A percentile compares a stretch with the other conserved stretches of the same genome.
Conservation (phyloP, 2,329 filamentous ascomycete genomes). For the Monilinia laxa region DNA sequence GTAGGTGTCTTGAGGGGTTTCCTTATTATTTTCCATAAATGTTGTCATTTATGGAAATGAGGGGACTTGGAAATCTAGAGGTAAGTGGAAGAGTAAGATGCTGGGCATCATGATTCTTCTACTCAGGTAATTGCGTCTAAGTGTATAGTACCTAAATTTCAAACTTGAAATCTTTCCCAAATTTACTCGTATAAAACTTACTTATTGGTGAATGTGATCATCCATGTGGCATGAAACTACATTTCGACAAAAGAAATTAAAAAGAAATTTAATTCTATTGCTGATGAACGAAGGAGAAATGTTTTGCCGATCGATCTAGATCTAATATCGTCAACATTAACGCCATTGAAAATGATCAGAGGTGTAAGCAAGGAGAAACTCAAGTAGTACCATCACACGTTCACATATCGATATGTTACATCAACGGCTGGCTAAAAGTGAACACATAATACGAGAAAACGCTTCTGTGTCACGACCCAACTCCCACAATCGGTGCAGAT, state of each 20-base stretch:
- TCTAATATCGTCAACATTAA: background rate
- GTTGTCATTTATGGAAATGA: background rate
- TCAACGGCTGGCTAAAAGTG: background rate
- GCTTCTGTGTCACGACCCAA: background rate
- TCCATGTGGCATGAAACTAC: background rate
- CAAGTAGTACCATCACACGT: background rate
- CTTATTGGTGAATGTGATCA: background rate
- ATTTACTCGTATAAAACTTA: background rate
- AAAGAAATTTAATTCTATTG: background rate
- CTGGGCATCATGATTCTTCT: background rate
- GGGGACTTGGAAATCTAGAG: background rate
- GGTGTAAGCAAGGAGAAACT: background rate
- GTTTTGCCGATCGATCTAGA: background rate
- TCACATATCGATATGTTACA: background rate
- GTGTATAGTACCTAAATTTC: background rate
- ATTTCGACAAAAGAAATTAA: background rate
- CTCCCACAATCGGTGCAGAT: background rate
- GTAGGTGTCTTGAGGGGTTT: background rate
- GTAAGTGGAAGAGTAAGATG: background rate
- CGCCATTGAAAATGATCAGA: conserved; percentile 1
- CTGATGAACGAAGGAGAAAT: background rate
- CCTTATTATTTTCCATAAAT: background rate
- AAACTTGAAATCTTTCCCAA: background rate
- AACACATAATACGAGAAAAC: conserved; percentile 1
- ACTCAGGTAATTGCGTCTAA: background rate